phyloP scores from a whole-genome alignment of 495 filamentous ascomycete species.

The Aspergillus funiculosus region DNA sequence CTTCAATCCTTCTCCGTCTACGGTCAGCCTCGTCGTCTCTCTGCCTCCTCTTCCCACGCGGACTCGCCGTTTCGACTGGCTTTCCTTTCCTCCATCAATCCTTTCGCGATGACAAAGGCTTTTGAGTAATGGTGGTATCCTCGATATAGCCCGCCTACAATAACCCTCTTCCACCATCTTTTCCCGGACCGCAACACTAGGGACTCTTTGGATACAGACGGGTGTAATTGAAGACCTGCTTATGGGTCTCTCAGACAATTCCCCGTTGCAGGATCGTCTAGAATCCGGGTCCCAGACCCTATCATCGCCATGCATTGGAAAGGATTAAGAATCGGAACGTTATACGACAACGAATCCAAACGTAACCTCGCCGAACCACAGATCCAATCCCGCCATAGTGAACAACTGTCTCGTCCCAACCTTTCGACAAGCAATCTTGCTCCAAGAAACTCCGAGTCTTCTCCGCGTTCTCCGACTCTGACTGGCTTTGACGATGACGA shows the following conservation, averaged over 20 bases:
- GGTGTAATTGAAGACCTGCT: conserved; percentile 9
- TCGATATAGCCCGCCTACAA: neutral
- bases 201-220: neutral
- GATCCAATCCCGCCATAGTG: conserved; percentile 34
- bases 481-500: conserved; percentile 18
- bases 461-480: conserved; percentile 26
- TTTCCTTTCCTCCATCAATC: conserved; percentile 2
- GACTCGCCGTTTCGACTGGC: conserved; percentile 10
- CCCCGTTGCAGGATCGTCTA: conserved; percentile 16
- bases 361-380: conserved; percentile 33
- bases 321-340: conserved; percentile 36
- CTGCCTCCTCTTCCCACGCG: conserved; percentile 12
- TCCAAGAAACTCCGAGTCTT: conserved; percentile 38
- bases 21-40: conserved; percentile 13
- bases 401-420: conserved; percentile 38
- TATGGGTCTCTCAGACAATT: conserved; percentile 16
- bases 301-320: conserved; percentile 45
- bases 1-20: conserved; percentile 11
- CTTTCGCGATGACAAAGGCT: conserved; percentile 19
- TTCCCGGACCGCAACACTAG: conserved; percentile 1
- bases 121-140: conserved; percentile 15
- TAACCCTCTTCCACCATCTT: neutral
- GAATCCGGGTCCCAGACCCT: conserved; percentile 8
- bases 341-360: conserved; percentile 36
- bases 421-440: conserved; percentile 27